Evolutionary conservation across 2,329 filamentous ascomycete genomes (phyloP).

Genomic region (Volutella citrinella): DNA sequence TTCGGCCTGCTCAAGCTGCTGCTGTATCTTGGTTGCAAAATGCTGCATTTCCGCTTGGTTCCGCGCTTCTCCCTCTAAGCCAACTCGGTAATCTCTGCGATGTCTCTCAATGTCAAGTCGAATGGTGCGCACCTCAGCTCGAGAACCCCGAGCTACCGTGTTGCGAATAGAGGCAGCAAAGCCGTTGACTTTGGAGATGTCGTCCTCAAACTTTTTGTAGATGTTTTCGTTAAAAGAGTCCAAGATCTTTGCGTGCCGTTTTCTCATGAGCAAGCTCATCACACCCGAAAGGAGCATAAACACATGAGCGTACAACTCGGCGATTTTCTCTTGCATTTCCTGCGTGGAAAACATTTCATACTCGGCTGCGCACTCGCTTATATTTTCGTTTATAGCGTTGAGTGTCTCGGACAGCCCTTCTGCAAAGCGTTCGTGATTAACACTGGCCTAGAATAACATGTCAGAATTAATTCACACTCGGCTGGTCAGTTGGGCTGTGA

Average conservation of each 20-base stretch:
- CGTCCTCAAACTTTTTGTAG: slow-evolving; percentile 5
- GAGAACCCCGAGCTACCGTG: slow-evolving; percentile 6
- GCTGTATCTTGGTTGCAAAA: neutral
- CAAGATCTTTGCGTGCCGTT: slow-evolving; percentile 8
- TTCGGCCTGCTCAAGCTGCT: neutral
- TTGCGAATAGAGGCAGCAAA: slow-evolving; percentile 7
- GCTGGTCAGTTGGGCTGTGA: too few species aligned
- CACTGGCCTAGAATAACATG: slow-evolving; percentile 16
- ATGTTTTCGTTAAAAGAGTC: slow-evolving; percentile 19
- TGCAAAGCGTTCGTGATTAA: slow-evolving; percentile 19
- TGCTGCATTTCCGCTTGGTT: neutral
- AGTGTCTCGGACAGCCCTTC: slow-evolving; percentile 17
- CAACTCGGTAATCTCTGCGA: slow-evolving; percentile 7
- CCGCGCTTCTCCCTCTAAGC: slow-evolving; percentile 8
- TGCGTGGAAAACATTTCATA: slow-evolving; percentile 11
- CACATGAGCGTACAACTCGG: slow-evolving; percentile 22
- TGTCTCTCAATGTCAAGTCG: slow-evolving; percentile 4
- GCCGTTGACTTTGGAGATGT: slow-evolving; percentile 12
- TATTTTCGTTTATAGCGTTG: slow-evolving; percentile 14
- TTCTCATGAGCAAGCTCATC: slow-evolving; percentile 22
- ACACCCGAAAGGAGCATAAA: slow-evolving; percentile 19
- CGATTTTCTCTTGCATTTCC: slow-evolving; percentile 9
- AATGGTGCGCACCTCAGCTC: slow-evolving; percentile 11
- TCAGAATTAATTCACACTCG: neutral
- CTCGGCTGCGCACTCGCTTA: slow-evolving; percentile 10